Evolutionary conservation across 208 protist genomes (phyloP), one percentile per base, ranked within the genome.

Genomic region (Acanthamoeba lenticulata): DNA sequence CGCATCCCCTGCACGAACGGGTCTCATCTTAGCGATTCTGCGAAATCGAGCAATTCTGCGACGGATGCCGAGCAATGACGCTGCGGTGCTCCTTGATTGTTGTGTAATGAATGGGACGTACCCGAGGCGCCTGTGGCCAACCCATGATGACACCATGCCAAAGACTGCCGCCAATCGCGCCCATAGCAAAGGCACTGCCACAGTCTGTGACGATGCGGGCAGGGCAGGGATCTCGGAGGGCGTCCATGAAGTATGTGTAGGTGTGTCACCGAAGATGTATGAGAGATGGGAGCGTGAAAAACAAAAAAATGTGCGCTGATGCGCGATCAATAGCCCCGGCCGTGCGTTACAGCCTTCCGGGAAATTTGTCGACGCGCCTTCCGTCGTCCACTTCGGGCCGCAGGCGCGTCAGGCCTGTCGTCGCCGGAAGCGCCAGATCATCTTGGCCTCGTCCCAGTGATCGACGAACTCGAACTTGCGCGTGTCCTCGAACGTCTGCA

Each of bases 161-260:
- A 1, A 93, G 47, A 29, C 90, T 81, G 44, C 90, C 90, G 44
- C 90, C 90, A 47, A 93, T 93, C 0, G 65, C 67, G 32, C 90
- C 90, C 90, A 93, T 93, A 5, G 90, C 90, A n/a, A 93, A 93
- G 29, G 65, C 90, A 40, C 90, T 93, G 42, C 90, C 90, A 36
- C 57, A 74, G 65, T 93, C 90, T 74, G 57, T 74, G 36, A 93
- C 90, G 57, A 93, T 93, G 21, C 90, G 90, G 27, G 65, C 79
- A 57, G 90, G 90, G 45, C 90, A 93, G 29, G 90, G 90, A 67
- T 93, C 90, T 93, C 90, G 79, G 47, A 42, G 60, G 90, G 90
- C 90, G 67, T 93, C 90, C 90, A 93, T 93, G 29, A 52, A 72
- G 40, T 91, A 17, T 86, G 36, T 79, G 65, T 86, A 42, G 40